These are phyloP conservation scores for Apiotrichum veenhuisii DNA, from an alignment of 1,284 basidiomycete genomes.

Conservation along the genomic window DNA sequence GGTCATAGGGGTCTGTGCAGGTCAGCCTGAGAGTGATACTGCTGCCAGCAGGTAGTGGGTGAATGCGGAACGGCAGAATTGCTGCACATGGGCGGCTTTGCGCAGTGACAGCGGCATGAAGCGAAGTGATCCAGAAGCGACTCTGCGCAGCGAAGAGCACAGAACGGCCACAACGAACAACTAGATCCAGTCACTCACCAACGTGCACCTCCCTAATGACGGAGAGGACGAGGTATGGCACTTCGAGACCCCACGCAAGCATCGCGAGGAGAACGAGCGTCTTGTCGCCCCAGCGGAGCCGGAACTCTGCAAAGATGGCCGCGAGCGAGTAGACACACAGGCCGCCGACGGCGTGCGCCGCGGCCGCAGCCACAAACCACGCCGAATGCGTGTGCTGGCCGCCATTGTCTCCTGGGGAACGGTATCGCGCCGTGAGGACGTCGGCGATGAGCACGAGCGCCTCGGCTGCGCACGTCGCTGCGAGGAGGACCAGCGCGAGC, in stretches of 20 bases:
- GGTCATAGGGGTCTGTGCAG: slow-evolving; percentile 18
- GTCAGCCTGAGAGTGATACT: slow-evolving; percentile 1
- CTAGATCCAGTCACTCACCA: slow-evolving; percentile 26
- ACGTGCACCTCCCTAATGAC: slow-evolving; percentile 28
- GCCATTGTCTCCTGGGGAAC: slow-evolving; percentile 1
- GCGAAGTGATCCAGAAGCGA: neutral
- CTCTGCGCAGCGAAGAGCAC: too few species aligned
- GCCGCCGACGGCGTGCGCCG: slow-evolving; percentile 31
- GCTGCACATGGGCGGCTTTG: too few species aligned
- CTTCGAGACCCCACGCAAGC: slow-evolving; percentile 33
- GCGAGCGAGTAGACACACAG: slow-evolving; percentile 33
- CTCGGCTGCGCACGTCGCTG: slow-evolving; percentile 28
- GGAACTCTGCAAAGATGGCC: slow-evolving; percentile 32
- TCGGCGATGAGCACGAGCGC: slow-evolving; percentile 27
- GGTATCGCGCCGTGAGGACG: slow-evolving; percentile 17
- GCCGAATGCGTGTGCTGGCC: slow-evolving; percentile 4
- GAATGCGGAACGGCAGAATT: neutral
- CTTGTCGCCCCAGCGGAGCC: slow-evolving; percentile 33
- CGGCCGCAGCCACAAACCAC: slow-evolving; percentile 15
- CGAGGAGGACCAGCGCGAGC: slow-evolving; percentile 29
- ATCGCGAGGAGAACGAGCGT: slow-evolving; percentile 27
- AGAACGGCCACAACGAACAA: neutral
- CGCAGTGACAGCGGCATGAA: neutral
- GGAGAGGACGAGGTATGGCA: slow-evolving; percentile 36
- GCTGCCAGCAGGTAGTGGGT: neutral